Conservation (phyloP, 306 rosid genomes). For the Herpetospermum pedunculosum region DNA sequence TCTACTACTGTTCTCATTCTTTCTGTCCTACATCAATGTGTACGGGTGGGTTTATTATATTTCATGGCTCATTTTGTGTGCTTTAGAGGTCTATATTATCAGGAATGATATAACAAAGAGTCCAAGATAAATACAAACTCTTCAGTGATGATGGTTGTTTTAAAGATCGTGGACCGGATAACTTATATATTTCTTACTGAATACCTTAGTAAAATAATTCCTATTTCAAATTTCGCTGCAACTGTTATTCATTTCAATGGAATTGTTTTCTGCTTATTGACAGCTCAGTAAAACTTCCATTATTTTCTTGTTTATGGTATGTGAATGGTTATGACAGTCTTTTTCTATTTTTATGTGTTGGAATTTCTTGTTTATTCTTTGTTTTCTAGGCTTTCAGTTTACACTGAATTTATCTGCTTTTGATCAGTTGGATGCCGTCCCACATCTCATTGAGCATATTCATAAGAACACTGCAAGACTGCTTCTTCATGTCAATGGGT, state of each 20-base stretch:
- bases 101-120: neutral
- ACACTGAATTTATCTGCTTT: conserved; percentile 11
- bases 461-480: conserved; percentile 76
- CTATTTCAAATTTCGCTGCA: neutral
- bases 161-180: neutral
- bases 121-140: neutral
- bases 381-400: neutral
- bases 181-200: neutral
- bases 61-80: neutral
- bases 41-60: neutral
- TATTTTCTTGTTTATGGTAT: neutral
- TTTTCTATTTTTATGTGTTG: neutral
- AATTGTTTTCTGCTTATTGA: neutral
- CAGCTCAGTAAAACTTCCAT: neutral
- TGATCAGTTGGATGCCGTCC: conserved; percentile 90
- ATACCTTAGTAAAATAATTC: neutral
- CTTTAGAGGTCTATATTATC: neutral
- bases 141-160: neutral
- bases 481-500: conserved; percentile 88
- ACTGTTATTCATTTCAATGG: neutral
- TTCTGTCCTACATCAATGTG: neutral
- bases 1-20: neutral
- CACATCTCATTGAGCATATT: conserved; percentile 74
- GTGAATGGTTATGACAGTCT: neutral
- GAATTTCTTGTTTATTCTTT: neutral